Evolutionary conservation across 2,329 filamentous ascomycete species (phyloP), one percentile per base, ranked within the genome.

Genomic region (Penicillium sp.): DNA sequence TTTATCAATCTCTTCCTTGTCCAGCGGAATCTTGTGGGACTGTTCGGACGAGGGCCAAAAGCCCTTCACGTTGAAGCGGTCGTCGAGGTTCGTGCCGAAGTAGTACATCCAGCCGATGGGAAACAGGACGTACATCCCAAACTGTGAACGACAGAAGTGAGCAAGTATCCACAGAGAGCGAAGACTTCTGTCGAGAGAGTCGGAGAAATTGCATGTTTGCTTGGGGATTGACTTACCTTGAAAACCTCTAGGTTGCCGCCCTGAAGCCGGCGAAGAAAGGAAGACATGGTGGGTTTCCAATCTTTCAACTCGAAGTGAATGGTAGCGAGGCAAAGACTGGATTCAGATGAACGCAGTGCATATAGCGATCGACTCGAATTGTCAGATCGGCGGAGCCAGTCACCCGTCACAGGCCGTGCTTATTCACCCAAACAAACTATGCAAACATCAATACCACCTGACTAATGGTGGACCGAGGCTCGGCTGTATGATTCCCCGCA

Each of bases 31-130:
- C 35, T 65, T 67, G 47, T 74, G 70, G 46, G 72, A 74, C 45
- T 72, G 67, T 42, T 67, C 65, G 6, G 66, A 73, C 57, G 82
- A 86, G 17, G 92, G 92, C 92, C 92, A 98, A 74, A 98, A 98
- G 41, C 84, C 85, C 14, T 84, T 81, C 1, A 96, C 86, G 32
- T 77, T 71, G 73, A 98, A 98, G 48, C 87, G 83, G 51, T 83
- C 77, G 68, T 98, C 92, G 61, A 98, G 85, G 67, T 98, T 98
- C 39, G 89, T 95, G 62, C 92, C 92, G 67, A 96, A 98, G 73
- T 98, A 98, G 75, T 93, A 96, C 92, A 98, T 98, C 74, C 92
- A 89, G 55, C 86, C 88, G 58, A 98, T 96, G 12, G 92, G 92
- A 69, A 98, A 98, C 76, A 95, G 83, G 71, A 98, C 82, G 72